A percentile compares a stretch with the other conserved stretches of the same genome.
Evolutionary conservation across 164 flowering plant species (phyloP).

Genomic region (Magnolia sinica): DNA sequence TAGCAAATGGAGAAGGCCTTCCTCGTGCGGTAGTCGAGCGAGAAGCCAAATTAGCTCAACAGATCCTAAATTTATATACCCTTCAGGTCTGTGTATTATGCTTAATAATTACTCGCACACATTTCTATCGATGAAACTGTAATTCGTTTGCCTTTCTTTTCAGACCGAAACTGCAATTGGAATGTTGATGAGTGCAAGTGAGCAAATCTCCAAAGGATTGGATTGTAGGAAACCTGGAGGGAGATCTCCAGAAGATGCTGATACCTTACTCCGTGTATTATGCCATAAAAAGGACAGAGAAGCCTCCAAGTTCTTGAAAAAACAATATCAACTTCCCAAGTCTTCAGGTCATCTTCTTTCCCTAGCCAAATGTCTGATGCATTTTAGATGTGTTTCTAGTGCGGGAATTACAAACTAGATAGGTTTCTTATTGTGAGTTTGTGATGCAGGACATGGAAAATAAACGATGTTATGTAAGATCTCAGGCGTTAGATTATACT

Average conservation of each 20-base stretch:
- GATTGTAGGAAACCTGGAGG: constrained; percentile 27
- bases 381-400: background rate
- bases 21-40: constrained; percentile 66
- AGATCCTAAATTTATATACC: constrained; percentile 50
- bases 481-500: too few species aligned
- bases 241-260: constrained; percentile 44
- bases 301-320: constrained; percentile 72
- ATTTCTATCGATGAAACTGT: background rate
- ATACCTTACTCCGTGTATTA: constrained; percentile 62
- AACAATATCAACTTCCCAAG: constrained; percentile 67
- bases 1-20: constrained; percentile 89
- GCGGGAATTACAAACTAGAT: background rate
- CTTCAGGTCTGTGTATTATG: constrained; percentile 43
- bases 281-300: constrained; percentile 83
- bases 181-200: constrained; percentile 74
- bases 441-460: too few species aligned
- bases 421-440: background rate
- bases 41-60: constrained; percentile 58
- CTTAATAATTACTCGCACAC: background rate
- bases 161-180: constrained; percentile 66
- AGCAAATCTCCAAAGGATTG: constrained; percentile 40
- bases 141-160: constrained; percentile 7
- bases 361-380: background rate
- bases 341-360: constrained; percentile 56
- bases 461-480: too few species aligned